Conservation (phyloP, 306 rosid species). For the Vigna reflexopilosa region DNA sequence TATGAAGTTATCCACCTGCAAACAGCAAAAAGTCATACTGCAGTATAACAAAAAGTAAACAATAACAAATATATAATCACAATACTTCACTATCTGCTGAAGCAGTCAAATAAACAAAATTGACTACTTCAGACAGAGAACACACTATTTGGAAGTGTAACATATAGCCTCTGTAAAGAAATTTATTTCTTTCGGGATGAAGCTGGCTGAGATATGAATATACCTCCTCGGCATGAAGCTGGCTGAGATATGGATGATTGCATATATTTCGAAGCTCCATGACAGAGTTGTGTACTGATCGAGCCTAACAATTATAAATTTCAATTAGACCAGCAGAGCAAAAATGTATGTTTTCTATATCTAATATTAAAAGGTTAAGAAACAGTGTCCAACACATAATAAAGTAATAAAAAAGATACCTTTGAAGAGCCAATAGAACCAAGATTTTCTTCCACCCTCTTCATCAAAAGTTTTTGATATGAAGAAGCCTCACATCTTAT, state of each 20-base stretch:
- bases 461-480: constrained; percentile 97
- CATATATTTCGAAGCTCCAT: constrained; percentile 99
- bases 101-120: constrained; percentile 32
- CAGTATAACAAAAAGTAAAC: constrained; percentile 19
- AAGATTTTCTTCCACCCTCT: constrained; percentile 97
- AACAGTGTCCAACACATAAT: constrained; percentile 22
- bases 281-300: constrained; percentile 97
- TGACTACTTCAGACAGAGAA: constrained; percentile 26
- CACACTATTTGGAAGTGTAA: constrained; percentile 15
- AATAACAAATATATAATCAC: constrained; percentile 29
- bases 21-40: constrained; percentile 38
- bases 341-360: neutral
- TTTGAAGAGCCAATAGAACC: constrained; percentile 86
- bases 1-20: constrained; percentile 82
- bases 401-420: constrained; percentile 53
- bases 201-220: constrained; percentile 2
- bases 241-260: constrained; percentile 99
- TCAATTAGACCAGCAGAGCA: constrained; percentile 49
- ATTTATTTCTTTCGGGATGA: neutral
- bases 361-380: constrained; percentile 31
- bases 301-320: constrained; percentile 60
- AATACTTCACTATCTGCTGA: constrained; percentile 32
- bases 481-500: constrained; percentile 99
- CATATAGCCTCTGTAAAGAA: neutral
- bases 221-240: constrained; percentile 98